Conservation (phyloP, 208 protist genomes). For the Trypanosoma avium region DNA sequence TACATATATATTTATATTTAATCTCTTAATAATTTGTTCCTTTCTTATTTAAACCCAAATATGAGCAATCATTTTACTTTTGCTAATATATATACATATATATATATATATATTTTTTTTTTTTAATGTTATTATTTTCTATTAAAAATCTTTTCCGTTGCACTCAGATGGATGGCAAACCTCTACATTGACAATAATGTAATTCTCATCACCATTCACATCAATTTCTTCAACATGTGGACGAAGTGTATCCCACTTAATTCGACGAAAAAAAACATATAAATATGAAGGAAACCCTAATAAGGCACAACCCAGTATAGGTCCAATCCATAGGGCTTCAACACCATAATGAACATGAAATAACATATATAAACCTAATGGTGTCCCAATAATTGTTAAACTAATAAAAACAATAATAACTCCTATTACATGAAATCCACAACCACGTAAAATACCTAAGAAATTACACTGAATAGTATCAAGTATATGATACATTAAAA, state of each 20-base stretch:
- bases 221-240: conserved; percentile 4
- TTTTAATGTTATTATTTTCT: no score
- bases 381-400: conserved; percentile 15
- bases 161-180: no score
- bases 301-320: conserved; percentile 3
- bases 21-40: background rate
- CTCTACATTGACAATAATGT: background rate
- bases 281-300: conserved; percentile 19
- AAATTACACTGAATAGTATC: conserved; percentile 24
- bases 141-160: no score
- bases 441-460: conserved; percentile 23
- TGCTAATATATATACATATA: no score
- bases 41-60: conserved; percentile 7
- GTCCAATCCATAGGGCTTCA: conserved; percentile 19
- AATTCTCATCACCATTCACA: background rate
- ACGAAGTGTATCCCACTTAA: conserved; percentile 10
- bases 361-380: conserved; percentile 16
- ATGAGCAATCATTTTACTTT: no score
- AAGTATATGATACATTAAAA: conserved; percentile 24
- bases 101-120: no score
- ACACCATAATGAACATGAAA: conserved; percentile 13
- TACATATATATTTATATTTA: background rate
- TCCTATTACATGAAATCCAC: conserved; percentile 14
- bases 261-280: conserved; percentile 7
- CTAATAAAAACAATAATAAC: conserved; percentile 17